Base-by-base conservation (phyloP, 192 early-diverging fungal species). In the Rhizophagus prolifer region DNA sequence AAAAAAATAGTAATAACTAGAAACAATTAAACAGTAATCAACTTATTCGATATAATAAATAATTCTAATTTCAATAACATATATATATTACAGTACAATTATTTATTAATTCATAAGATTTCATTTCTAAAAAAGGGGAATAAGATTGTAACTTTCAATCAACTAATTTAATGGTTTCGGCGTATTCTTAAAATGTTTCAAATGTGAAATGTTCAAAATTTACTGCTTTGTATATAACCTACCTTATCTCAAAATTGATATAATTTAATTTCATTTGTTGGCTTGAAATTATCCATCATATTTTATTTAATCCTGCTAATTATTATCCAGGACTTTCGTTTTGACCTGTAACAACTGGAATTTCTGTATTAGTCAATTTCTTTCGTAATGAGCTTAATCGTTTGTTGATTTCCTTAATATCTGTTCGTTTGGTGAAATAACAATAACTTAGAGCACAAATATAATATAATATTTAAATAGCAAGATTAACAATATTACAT, bases 321-420 rank as follows among this genome's bases (percentile, higher is more conserved):
- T 50, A 21, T 54, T 54, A 54, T 54, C 50, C 50, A 4, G 50
- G 50, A 54, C 19, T 54, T 21, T 16, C 50, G 7, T 54, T 54
- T n/a, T 54, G 50, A 21, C 50, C 50, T 21, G 50, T n/a, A 21
- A 54, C 4, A 6, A 54, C 16, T 54, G 50, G 50, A 19, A 6
- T 50, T 47, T 70, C 72, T 36, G 58, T 3, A 9, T 61, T 54
- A 30, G 59, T 19, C 19, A 36, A 62, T 65, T 76, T 76, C 28
- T 76, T 76, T 76, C 58, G 63, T 23, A 76, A 25, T 2, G 75
- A 76, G 36, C 54, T 68, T 36, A 76, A 46, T 28, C 75, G 63
- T 25, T 76, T 76, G 21, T 28, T 65, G 5, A 76, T 76, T 46
- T 64, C 66, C 21, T 30, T 31, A 58, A 76, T 76, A 54, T 58